phyloP scores from a whole-genome alignment of 2,329 filamentous ascomycete species.

The Penicillium aurantiogriseum region DNA sequence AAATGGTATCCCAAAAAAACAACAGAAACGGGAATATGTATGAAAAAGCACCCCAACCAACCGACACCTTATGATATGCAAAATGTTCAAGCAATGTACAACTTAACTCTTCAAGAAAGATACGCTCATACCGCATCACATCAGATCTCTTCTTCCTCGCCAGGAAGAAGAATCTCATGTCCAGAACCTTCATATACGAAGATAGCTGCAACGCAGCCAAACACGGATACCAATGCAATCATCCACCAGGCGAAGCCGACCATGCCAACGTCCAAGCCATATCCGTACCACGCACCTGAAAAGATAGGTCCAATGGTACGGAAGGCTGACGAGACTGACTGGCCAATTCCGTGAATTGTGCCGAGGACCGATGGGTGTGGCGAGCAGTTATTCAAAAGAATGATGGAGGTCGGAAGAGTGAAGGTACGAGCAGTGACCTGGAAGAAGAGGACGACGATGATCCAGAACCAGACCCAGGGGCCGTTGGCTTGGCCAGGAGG shows the following conservation, averaged over 20 bases:
- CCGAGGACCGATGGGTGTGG: constrained; percentile 60
- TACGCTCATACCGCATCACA: constrained; percentile 16
- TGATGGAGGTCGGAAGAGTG: constrained; percentile 58
- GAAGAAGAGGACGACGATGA: constrained; percentile 63
- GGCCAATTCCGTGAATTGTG: constrained; percentile 59
- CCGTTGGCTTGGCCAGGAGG: constrained; percentile 40
- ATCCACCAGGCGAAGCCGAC: constrained; percentile 60
- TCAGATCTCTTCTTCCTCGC: constrained; percentile 37
- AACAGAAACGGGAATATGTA: constrained; percentile 1
- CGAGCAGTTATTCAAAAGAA: constrained; percentile 60
- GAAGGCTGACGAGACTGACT: constrained; percentile 55
- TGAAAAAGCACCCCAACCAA: constrained; percentile 14
- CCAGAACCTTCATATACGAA: constrained; percentile 65
- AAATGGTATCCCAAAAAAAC: constrained; percentile 22
- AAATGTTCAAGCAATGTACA: constrained; percentile 25
- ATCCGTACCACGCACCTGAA: constrained; percentile 56
- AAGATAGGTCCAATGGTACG: constrained; percentile 58
- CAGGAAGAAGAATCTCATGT: constrained; percentile 53
- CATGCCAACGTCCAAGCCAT: constrained; percentile 54
- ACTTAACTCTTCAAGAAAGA: neutral
- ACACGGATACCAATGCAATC: constrained; percentile 53
- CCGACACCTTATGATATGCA: constrained; percentile 24
- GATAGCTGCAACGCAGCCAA: constrained; percentile 59
- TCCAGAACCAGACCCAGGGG: constrained; percentile 62
- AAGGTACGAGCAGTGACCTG: constrained; percentile 74